Evolutionary conservation across 108 stramenopile genomes (phyloP).

Genomic region (Pseudonitzschia multistriata): DNA sequence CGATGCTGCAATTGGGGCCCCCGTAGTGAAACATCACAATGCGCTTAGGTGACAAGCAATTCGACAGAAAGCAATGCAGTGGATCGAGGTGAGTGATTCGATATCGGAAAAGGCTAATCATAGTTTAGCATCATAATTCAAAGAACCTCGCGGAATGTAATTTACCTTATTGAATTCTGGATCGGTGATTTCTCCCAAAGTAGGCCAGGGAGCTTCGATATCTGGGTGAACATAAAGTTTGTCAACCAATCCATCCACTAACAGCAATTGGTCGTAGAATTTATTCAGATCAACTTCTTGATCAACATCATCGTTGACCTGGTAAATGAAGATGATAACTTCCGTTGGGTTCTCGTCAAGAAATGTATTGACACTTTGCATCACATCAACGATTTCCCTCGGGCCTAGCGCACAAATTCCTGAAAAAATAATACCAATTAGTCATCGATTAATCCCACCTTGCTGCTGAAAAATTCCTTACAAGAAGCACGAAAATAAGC

Average conservation of each 20-base stretch:
- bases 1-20: conserved; percentile 48
- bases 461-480: too few relatives aligned
- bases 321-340: conserved; percentile 54
- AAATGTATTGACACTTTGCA: conserved; percentile 47
- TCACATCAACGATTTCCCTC: conserved; percentile 45
- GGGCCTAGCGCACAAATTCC: conserved; percentile 51
- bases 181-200: conserved; percentile 48
- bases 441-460: too few relatives aligned
- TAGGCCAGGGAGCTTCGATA: conserved; percentile 44
- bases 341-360: conserved; percentile 56
- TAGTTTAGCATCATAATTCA: background rate
- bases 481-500: too few relatives aligned
- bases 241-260: conserved; percentile 33
- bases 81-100: background rate
- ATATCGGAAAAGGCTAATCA: background rate
- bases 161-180: conserved; percentile 32
- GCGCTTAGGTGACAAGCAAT: conserved; percentile 21
- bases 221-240: conserved; percentile 28
- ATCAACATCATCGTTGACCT: conserved; percentile 48
- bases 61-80: background rate
- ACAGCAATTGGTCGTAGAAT: conserved; percentile 23
- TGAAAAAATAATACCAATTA: background rate
- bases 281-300: conserved; percentile 35
- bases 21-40: conserved; percentile 66
- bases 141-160: conserved; percentile 7